Percentiles rank a stretch among this genome's conserved stretches.
phyloP scores from a whole-genome alignment of 306 rosid species.

The Citrullus mucosospermus region DNA sequence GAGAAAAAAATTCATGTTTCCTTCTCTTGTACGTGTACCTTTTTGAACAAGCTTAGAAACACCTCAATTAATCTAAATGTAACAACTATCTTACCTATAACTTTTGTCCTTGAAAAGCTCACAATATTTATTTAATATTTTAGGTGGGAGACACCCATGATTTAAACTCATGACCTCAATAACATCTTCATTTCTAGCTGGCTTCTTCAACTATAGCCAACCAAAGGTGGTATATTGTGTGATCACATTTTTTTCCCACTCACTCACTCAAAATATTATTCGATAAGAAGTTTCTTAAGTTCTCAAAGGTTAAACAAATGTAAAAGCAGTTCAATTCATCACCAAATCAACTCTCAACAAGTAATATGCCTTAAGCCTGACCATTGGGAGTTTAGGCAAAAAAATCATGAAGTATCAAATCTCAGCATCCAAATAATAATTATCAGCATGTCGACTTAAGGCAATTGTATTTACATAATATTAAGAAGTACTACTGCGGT shows the following conservation, averaged over 20 bases:
- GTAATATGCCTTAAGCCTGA: not conserved
- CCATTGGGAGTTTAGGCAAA: not conserved
- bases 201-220: not conserved
- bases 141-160: not conserved
- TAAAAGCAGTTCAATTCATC: not conserved
- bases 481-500: not conserved
- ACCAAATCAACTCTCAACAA: not conserved
- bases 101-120: not conserved
- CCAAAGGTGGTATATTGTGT: not conserved
- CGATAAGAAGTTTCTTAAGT: not conserved
- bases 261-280: not conserved
- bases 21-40: not conserved
- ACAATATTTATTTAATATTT: not conserved
- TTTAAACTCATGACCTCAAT: not conserved
- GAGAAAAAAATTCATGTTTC: not conserved
- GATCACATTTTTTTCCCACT: not conserved
- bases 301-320: not conserved
- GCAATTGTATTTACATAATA: not conserved
- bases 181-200: not conserved
- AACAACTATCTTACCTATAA: not conserved
- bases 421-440: not conserved
- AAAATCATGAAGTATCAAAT: not conserved
- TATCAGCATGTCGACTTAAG: not conserved
- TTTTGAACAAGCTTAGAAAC: not conserved
- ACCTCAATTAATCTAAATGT: not conserved